Percentiles rank a stretch among this genome's conserved stretches.
These are phyloP conservation scores for Podospora bellae-mahoneyi DNA, from an alignment of 495 filamentous ascomycete genomes.

Conservation along the genomic window DNA sequence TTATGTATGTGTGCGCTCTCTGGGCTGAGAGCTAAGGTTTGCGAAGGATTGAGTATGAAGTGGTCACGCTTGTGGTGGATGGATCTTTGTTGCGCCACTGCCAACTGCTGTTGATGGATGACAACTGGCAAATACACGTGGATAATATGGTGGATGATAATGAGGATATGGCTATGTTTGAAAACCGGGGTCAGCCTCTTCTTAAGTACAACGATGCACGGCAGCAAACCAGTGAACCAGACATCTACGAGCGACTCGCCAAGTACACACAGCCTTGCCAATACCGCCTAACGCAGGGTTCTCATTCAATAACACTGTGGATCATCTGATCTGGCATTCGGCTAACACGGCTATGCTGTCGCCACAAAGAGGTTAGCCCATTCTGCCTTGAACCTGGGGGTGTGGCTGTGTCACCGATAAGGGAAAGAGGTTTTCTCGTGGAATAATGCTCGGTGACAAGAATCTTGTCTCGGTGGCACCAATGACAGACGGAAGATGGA, in stretches of 20 bases:
- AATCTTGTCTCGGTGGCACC: neutral
- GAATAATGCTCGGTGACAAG: neutral
- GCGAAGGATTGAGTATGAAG: neutral
- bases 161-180: neutral
- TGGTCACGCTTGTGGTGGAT: neutral
- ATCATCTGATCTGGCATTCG: neutral
- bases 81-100: neutral
- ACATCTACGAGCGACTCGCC: neutral
- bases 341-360: neutral
- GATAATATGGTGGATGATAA: neutral
- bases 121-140: neutral
- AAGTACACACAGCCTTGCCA: neutral
- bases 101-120: neutral
- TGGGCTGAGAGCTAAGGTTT: neutral
- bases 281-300: neutral
- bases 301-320: neutral
- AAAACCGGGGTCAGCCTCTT: neutral
- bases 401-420: neutral
- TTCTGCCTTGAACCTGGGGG: neutral
- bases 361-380: neutral
- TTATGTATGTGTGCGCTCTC: neutral
- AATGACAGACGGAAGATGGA: neutral
- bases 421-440: neutral
- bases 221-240: neutral
- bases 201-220: neutral